These are phyloP conservation scores for Plasmodium inui DNA, from an alignment of 169 alveolate species.

Conservation along the genomic window DNA sequence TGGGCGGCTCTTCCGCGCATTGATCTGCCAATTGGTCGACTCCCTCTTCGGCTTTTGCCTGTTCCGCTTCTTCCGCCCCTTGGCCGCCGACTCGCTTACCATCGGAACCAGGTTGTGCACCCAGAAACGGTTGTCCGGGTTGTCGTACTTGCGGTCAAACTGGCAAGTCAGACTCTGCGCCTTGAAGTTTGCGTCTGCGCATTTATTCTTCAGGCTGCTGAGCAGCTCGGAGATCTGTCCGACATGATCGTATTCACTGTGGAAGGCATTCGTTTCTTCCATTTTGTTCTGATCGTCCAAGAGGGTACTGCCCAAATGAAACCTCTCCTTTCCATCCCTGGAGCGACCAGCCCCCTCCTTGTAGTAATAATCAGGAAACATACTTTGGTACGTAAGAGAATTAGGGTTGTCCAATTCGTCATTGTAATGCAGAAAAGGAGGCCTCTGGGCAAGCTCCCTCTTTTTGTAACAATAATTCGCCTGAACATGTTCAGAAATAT, in stretches of 20 bases:
- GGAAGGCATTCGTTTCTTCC: neutral
- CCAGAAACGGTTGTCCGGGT: slow-evolving; percentile 67
- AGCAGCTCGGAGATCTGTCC: slow-evolving; percentile 55
- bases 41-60: no score
- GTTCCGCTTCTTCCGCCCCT: no score
- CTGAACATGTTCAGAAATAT: slow-evolving; percentile 13
- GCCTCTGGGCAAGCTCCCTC: neutral
- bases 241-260: slow-evolving; percentile 21
- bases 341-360: neutral
- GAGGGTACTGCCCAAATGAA: neutral
- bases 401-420: slow-evolving; percentile 13
- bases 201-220: slow-evolving; percentile 39
- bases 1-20: neutral
- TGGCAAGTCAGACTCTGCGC: slow-evolving; percentile 13
- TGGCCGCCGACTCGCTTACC: slow-evolving; percentile 5
- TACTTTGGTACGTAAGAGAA: neutral
- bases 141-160: slow-evolving; percentile 40
- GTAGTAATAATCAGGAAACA: slow-evolving; percentile 48
- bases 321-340: neutral
- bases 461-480: slow-evolving; percentile 18
- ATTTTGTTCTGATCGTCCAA: neutral
- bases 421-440: slow-evolving; percentile 10
- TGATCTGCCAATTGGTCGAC: neutral
- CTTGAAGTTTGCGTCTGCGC: slow-evolving; percentile 56
- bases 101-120: slow-evolving; percentile 43